Evolutionary conservation across 1,284 basidiomycete genomes (phyloP), one percentile per base, ranked within the genome.

Genomic region (Mycena citricolor): DNA sequence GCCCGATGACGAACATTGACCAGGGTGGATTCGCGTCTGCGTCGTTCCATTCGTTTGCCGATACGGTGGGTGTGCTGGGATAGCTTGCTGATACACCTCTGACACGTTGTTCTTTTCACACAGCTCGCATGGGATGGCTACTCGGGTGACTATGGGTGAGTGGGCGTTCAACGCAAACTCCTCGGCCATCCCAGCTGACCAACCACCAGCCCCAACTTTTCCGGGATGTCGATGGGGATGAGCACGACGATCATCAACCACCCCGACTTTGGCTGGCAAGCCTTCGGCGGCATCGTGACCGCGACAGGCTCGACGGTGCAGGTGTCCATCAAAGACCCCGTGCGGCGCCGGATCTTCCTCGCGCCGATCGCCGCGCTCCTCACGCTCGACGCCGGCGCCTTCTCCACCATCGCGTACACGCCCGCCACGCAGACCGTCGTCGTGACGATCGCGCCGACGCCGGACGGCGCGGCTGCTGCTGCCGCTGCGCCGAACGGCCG

Each of bases 221-320:
- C 77, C 44, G 77, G 77, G 10, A 73, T 77, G 54, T 57, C 72
- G 4, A 72, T 79, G 65, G 74, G 76, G 25, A 75, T 73, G 45
- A 74, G 74, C 39, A 73, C 74, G 0, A 77, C 70, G 52, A 65
- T 81, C 56, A 60, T 79, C 43, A 64, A 78, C 47, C 76, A 80
- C 46, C 75, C 76, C 16, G 66, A 71, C 45, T 80, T 79, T 53
- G 78, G 77, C n/a, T 80, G 77, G 77, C 77, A 80, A 59, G 76
- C 76, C 4, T 78, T 79, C 52, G 77, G 77, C 30, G 77, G 78
- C 8, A 71, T 67, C 32, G 63, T 79, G 19, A 55, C 67, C 16
- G 62, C 68, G 12, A 68, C 64, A 11, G 64, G 65, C 19, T 65
- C 70, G 1, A 65, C 66, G 1, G 66, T 78, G 11, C 53, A 65